A percentile compares a stretch with the other conserved stretches of the same genome.
phyloP scores from a whole-genome alignment of 495 filamentous ascomycete genomes.

The Neurospora sp. region DNA sequence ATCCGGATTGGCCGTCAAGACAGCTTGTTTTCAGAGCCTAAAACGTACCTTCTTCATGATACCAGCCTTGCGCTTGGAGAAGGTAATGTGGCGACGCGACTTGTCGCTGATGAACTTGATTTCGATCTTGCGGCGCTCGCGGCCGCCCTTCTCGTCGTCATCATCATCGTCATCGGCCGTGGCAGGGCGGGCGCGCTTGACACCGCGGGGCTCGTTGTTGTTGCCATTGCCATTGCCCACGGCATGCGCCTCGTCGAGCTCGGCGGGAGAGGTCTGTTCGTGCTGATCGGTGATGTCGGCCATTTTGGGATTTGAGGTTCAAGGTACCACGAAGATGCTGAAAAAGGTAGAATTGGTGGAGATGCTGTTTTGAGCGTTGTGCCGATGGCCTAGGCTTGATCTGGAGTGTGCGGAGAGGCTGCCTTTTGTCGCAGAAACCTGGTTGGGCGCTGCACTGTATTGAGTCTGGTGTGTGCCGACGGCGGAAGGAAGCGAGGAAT shows the following conservation, averaged over 20 bases:
- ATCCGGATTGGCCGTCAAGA: background rate
- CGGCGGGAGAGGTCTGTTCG: slow-evolving; percentile 48
- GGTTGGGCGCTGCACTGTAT: slow-evolving; percentile 44
- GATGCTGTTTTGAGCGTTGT: slow-evolving; percentile 48
- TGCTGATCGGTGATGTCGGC: slow-evolving; percentile 54
- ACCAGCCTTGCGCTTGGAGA: slow-evolving; percentile 99
- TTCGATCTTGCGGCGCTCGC: slow-evolving; percentile 98
- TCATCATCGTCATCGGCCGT: slow-evolving; percentile 92
- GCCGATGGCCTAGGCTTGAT: slow-evolving; percentile 50
- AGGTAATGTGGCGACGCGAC: slow-evolving; percentile 98
- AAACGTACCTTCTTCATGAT: slow-evolving; percentile 99
- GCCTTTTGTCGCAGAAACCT: slow-evolving; percentile 42
- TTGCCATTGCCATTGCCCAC: slow-evolving; percentile 51
- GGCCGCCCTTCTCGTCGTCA: slow-evolving; percentile 94
- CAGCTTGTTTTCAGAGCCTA: background rate
- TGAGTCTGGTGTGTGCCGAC: slow-evolving; percentile 36
- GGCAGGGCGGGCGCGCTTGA: slow-evolving; percentile 81
- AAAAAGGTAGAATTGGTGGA: slow-evolving; percentile 41
- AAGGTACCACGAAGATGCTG: slow-evolving; percentile 37
- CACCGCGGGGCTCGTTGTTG: slow-evolving; percentile 60
- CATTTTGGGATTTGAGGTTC: slow-evolving; percentile 33
- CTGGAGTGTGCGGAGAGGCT: slow-evolving; percentile 44
- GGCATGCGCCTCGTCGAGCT: slow-evolving; percentile 51
- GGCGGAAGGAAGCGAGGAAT: slow-evolving; percentile 38
- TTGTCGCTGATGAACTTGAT: slow-evolving; percentile 99